These are phyloP conservation scores for Mortierella sp. DNA, from an alignment of 371 early-diverging fungal genomes.

Conservation along the genomic window DNA sequence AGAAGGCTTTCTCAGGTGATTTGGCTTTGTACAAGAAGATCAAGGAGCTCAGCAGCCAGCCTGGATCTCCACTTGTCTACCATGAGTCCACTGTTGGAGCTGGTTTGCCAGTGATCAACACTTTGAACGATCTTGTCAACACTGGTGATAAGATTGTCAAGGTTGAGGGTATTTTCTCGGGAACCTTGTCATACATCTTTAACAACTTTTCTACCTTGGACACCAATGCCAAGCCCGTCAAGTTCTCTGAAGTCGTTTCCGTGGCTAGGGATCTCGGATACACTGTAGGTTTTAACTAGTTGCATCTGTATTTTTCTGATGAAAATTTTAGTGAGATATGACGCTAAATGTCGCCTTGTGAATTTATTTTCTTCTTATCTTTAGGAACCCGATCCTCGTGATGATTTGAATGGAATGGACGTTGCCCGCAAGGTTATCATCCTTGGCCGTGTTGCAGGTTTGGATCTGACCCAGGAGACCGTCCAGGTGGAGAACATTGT, in stretches of 20 bases:
- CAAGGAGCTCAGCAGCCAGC: slow-evolving; percentile 59
- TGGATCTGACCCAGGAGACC: slow-evolving; percentile 79
- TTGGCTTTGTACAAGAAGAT: slow-evolving; percentile 80
- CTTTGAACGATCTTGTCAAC: slow-evolving; percentile 88
- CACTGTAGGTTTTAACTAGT: slow-evolving; percentile 67
- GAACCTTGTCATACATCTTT: slow-evolving; percentile 96
- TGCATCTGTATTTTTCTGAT: background rate
- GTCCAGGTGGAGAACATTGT: slow-evolving; percentile 95
- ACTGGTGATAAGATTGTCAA: slow-evolving; percentile 93
- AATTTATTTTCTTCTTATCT: background rate
- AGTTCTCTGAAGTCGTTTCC: slow-evolving; percentile 91
- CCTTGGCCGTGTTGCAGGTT: slow-evolving; percentile 89
- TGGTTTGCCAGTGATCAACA: slow-evolving; percentile 95
- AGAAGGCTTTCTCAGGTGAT: slow-evolving; percentile 92
- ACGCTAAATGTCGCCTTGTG: background rate
- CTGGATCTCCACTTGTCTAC: slow-evolving; percentile 71
- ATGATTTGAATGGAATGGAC: slow-evolving; percentile 98
- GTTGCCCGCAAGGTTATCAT: slow-evolving; percentile 96
- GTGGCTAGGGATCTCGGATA: slow-evolving; percentile 94
- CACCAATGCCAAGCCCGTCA: slow-evolving; percentile 58
- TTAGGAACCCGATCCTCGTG: slow-evolving; percentile 97
- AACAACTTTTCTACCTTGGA: slow-evolving; percentile 88
- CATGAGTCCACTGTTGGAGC: slow-evolving; percentile 99
- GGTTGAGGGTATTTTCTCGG: slow-evolving; percentile 97
- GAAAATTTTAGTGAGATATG: too few species aligned